Evolutionary conservation across 768 basidiomycete species (phyloP).

Genomic region (Termitomyces sp.): DNA sequence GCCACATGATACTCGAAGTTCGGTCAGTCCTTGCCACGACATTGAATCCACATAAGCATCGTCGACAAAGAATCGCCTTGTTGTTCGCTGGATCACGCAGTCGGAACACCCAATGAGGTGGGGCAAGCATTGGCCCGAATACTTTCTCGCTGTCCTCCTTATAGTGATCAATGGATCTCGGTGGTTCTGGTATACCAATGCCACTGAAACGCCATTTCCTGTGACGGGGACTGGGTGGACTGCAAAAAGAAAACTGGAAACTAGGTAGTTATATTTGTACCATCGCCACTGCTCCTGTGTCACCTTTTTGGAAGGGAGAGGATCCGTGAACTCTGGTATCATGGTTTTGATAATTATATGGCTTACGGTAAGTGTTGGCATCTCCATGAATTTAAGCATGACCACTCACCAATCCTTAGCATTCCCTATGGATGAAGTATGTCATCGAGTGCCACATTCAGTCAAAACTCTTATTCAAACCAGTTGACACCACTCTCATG

Average conservation of each 20-base stretch:
- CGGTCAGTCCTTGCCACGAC: slow-evolving; percentile 24
- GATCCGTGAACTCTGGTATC: slow-evolving; percentile 80
- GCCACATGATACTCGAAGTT: slow-evolving; percentile 3
- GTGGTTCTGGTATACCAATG: slow-evolving; percentile 25
- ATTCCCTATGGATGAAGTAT: slow-evolving; percentile 84
- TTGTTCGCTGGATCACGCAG: slow-evolving; percentile 1
- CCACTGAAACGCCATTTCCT: slow-evolving; percentile 27
- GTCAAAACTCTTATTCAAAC: slow-evolving; percentile 3
- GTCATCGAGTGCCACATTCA: neutral
- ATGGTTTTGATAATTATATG: slow-evolving; percentile 91
- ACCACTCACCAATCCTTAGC: slow-evolving; percentile 36
- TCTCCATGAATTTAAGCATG: neutral
- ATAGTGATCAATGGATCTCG: slow-evolving; percentile 28
- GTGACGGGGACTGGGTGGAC: slow-evolving; percentile 44
- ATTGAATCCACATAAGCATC: neutral
- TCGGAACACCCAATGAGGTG: slow-evolving; percentile 37
- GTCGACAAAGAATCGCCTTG: neutral
- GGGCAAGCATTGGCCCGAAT: slow-evolving; percentile 48
- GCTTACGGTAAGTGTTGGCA: slow-evolving; percentile 47
- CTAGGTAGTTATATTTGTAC: slow-evolving; percentile 37
- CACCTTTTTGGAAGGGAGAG: slow-evolving; percentile 42
- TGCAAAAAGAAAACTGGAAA: slow-evolving; percentile 45
- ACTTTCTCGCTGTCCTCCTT: slow-evolving; percentile 34
- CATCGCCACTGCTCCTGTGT: neutral
- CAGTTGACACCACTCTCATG: slow-evolving; percentile 90